Evolutionary conservation across 495 filamentous ascomycete species (phyloP).

Genomic region (Aspergillus sclerotiicarbonarius): DNA sequence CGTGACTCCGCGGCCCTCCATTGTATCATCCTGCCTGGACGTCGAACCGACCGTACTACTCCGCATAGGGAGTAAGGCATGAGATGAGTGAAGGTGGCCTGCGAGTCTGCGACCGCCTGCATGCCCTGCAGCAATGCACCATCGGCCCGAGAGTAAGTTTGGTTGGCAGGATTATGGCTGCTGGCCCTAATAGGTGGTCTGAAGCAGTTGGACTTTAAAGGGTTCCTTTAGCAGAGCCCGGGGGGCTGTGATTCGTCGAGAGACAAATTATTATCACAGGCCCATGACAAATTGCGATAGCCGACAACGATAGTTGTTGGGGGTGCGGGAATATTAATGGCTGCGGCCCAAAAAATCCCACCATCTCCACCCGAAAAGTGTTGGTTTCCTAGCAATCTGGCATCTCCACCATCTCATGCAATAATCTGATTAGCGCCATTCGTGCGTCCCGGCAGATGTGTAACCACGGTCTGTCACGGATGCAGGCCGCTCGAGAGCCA

Average conservation of each 20-base stretch:
- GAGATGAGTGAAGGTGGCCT: not conserved
- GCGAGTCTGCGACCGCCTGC: not conserved
- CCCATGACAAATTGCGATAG: not conserved
- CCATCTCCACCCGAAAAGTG: slow-evolving; percentile 6
- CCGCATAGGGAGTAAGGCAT: not conserved
- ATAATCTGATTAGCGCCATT: slow-evolving; percentile 1
- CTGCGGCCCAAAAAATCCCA: slow-evolving; percentile 7
- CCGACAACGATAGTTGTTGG: not conserved
- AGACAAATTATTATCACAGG: not conserved
- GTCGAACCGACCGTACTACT: not conserved
- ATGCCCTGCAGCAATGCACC: slow-evolving; percentile 20
- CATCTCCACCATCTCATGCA: slow-evolving; percentile 8
- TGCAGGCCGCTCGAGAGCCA: not conserved
- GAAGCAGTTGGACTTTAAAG: slow-evolving; percentile 11
- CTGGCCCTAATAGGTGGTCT: slow-evolving; percentile 10
- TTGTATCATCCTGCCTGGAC: not conserved
- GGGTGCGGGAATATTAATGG: slow-evolving; percentile 1
- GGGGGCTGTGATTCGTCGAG: slow-evolving; percentile 8
- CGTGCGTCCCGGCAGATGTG: slow-evolving; percentile 7
- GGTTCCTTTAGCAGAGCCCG: slow-evolving; percentile 10
- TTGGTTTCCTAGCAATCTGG: not conserved
- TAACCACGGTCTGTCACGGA: slow-evolving; percentile 17
- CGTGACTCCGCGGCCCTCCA: not conserved
- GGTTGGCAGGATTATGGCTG: slow-evolving; percentile 6
- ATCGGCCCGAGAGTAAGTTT: slow-evolving; percentile 23